Evolutionary conservation across 2,329 filamentous ascomycete species (phyloP).

Genomic region (Colletotrichum brevisporum): DNA sequence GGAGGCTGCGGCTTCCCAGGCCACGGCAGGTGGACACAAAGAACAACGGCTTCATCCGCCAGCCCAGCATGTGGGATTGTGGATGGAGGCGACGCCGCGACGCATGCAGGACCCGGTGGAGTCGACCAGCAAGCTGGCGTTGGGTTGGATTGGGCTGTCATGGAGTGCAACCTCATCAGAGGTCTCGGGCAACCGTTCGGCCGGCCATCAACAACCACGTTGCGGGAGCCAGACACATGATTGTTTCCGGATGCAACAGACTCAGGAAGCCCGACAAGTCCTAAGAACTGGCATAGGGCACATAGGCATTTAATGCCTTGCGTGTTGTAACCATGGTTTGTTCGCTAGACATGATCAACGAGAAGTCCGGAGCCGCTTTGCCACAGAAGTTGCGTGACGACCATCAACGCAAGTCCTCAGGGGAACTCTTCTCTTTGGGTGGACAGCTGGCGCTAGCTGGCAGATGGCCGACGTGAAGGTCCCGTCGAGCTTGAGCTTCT

Average conservation of each 20-base stretch:
- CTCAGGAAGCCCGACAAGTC: background rate
- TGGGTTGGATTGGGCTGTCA: constrained; percentile 36
- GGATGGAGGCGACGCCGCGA: constrained; percentile 10
- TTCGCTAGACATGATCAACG: background rate
- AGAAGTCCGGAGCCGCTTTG: background rate
- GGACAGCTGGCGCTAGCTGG: background rate
- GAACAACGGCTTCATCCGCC: constrained; percentile 37
- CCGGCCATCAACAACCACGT: constrained; percentile 4
- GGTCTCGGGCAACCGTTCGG: constrained; percentile 13
- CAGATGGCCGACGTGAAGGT: constrained; percentile 1
- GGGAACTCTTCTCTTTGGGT: background rate
- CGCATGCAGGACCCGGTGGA: constrained; percentile 27
- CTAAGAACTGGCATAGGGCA: no score
- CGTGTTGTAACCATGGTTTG: background rate
- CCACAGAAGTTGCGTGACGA: background rate
- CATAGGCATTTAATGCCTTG: background rate
- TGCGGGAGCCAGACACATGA: constrained; percentile 32
- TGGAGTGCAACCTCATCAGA: constrained; percentile 33
- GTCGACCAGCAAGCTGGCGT: constrained; percentile 16
- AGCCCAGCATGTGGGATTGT: constrained; percentile 33
- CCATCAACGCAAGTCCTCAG: no score
- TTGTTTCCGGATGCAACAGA: constrained; percentile 5
- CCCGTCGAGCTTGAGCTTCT: constrained; percentile 37
- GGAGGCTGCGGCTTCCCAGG: constrained; percentile 13
- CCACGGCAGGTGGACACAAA: constrained; percentile 24